Evolutionary conservation across 768 basidiomycete genomes (phyloP), one percentile per base, ranked within the genome.

Genomic region (Stropharia rugosoannulata): DNA sequence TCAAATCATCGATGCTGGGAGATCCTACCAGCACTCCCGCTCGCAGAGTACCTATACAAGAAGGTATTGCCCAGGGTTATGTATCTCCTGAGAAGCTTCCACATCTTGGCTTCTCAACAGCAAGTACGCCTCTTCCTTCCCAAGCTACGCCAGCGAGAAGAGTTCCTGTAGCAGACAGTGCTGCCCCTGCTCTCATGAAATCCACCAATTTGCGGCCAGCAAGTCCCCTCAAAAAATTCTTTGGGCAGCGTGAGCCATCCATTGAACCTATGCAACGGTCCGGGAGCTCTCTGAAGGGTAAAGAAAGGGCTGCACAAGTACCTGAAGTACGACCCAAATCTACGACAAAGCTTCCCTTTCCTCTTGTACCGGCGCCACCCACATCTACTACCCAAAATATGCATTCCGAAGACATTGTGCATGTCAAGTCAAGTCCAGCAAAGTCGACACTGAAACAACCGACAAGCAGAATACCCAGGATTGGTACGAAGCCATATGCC

Each of bases 401-500:
- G 35, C 4, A 35, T 27, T 18, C 44, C 36, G 50, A 56, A 32
- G 45, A 42, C 22, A 56, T 52, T 35, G 18, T 48, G 19, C 16
- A 59, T n/a, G 39, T 59, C 35, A 53, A 49, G 37, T 18, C 60
- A 9, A 73, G 68, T 58, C 67, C 74, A 38, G 57, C 62, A 4
- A 80, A 78, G 53, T 81, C 81, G 15, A 75, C 58, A 43, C 63
- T 86, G 50, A 82, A 78, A 62, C 81, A 84, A 58, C 67, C 73
- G 7, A 77, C 73, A 0, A 85, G 86, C 67, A 76, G 77, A 65
- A 87, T 87, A 61, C 86, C 86, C 15, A 76, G 86, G 56, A 82
- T 83, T 40, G 77, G 76, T 36, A 67, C 66, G 22, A 87, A 86
- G 51, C 86, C 85, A 2, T 87, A 87, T 66, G 69, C 77, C 29